Evolutionary conservation across 2,329 filamentous ascomycete species (phyloP), one percentile per base, ranked within the genome.

Genomic region (Aspergillus awamori): DNA sequence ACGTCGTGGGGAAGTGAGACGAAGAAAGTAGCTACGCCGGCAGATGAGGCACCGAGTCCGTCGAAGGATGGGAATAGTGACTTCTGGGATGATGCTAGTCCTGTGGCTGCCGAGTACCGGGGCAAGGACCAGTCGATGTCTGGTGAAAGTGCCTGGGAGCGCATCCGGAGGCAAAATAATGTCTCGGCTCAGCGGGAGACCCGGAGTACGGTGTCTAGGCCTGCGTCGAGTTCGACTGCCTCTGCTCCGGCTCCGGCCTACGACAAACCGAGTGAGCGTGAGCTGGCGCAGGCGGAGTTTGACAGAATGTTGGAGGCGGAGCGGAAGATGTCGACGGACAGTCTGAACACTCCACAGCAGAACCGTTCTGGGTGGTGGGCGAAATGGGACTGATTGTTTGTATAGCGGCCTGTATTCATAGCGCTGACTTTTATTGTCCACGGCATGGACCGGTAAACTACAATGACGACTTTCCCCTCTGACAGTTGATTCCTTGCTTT

Each of bases 261-360:
- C 6, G 69, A 68, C 3, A 62, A 63, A 17, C 66, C 66, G 24
- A 66, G 68, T 5, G 74, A 77, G 26, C 70, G 72, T 52, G 74
- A 79, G 43, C 70, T 75, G 57, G 77, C 79, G 3, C 79, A 79
- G 59, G 74, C 72, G 8, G 76, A 80, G 3, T 81, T 81, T 55
- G 76, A 81, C 60, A 69, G 69, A 10, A 70, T 81, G 70, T 61
- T 81, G 17, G 79, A 81, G 3, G 64, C 71, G 0, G 79, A 81
- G 66, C 67, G 77, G 53, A 72, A 73, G 24, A 59, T 58, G 20
- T 62, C 66, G 6, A 62, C 43, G 33, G 70, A 69, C 17, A 43
- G 30, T 63, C 7, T 33, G 5, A 54, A 58, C 3, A 5, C 26
- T 17, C n/a, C 24, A 20, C 60, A 60, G 7, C 30, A 59, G 20